Percentiles rank a stretch among this genome's conserved stretches.
These are phyloP conservation scores for Clathrus columnatus DNA, from an alignment of 768 basidiomycete species.

Conservation along the genomic window DNA sequence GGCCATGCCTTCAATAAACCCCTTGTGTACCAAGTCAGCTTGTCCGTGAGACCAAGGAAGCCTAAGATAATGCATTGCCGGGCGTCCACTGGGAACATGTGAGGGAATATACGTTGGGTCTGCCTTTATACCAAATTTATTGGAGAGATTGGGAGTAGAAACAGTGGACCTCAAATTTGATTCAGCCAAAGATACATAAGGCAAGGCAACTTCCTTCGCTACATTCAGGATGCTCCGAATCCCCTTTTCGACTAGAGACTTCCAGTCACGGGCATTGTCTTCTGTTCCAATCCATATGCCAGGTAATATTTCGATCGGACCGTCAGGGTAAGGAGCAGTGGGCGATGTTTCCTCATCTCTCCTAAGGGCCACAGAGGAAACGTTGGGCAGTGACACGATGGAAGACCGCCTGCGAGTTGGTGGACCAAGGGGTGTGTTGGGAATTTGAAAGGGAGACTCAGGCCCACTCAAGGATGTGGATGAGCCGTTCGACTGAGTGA, in stretches of 20 bases:
- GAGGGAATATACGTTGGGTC: conserved; percentile 52
- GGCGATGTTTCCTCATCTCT: conserved; percentile 54
- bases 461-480: conserved; percentile 39
- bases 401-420: conserved; percentile 52
- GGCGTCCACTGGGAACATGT: conserved; percentile 59
- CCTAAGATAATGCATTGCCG: conserved; percentile 80
- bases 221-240: conserved; percentile 85
- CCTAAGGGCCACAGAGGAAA: conserved; percentile 46
- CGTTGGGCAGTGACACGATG: conserved; percentile 55
- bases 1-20: conserved; percentile 71
- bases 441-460: conserved; percentile 20
- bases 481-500: conserved; percentile 43
- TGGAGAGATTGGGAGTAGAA: conserved; percentile 59
- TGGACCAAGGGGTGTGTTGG: conserved; percentile 25
- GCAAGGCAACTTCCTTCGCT: conserved; percentile 81
- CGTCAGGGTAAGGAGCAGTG: conserved; percentile 64
- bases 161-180: conserved; percentile 50
- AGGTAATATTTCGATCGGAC: conserved; percentile 78
- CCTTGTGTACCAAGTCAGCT: conserved; percentile 69
- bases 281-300: conserved; percentile 87
- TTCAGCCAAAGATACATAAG: conserved; percentile 43
- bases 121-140: conserved; percentile 21
- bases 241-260: conserved; percentile 54
- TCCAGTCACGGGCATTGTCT: conserved; percentile 84
- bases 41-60: conserved; percentile 94